phyloP scores from a whole-genome alignment of 305 asterid genomes.

The Ajuga reptans region DNA sequence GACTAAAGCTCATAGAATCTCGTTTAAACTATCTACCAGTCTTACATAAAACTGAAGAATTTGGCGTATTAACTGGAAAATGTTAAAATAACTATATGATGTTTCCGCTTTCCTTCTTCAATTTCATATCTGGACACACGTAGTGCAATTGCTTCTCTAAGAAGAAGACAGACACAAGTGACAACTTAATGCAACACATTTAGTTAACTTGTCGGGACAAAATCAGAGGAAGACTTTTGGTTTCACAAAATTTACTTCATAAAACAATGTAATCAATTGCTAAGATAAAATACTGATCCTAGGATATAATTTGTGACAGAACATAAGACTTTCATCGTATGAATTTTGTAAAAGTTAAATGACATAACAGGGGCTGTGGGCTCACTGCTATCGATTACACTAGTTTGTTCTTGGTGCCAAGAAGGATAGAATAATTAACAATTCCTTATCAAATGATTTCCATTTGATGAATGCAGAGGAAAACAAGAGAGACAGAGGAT shows the following conservation, averaged over 20 bases:
- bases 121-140: background rate
- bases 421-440: background rate
- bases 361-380: background rate
- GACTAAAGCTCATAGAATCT: background rate
- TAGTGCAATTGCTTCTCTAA: background rate
- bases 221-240: background rate
- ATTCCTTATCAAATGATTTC: background rate
- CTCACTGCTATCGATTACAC: background rate
- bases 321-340: background rate
- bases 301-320: background rate
- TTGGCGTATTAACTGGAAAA: background rate
- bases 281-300: background rate
- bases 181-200: background rate
- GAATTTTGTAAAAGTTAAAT: background rate
- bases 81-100: background rate
- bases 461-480: conserved; percentile 6
- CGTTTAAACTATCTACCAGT: background rate
- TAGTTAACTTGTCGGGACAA: background rate
- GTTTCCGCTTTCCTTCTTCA: background rate
- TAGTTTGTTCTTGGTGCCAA: background rate
- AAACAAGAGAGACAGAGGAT: conserved; percentile 1
- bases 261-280: background rate
- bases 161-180: background rate
- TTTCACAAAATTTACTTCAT: background rate
- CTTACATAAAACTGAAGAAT: background rate